Evolutionary conservation across 768 basidiomycete species (phyloP).

Genomic region (Cystofilobasidium bisporidii): DNA sequence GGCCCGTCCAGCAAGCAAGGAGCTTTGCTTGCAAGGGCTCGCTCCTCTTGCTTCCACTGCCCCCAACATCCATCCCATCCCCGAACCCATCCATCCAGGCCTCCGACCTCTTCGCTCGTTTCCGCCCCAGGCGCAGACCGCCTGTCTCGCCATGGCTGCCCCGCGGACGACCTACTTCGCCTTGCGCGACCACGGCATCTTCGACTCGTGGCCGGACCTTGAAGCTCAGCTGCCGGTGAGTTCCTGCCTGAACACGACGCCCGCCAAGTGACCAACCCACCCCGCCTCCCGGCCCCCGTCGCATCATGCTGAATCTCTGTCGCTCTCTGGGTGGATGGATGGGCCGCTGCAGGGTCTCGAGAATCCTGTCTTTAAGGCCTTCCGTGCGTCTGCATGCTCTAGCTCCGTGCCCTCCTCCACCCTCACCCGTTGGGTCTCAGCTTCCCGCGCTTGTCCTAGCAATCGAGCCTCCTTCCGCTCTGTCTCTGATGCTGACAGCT

Average conservation of each 20-base stretch:
- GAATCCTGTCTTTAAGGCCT: slow-evolving; percentile 19
- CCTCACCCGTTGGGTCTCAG: too few relatives aligned
- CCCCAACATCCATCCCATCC: too few relatives aligned
- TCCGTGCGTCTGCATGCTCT: slow-evolving; percentile 19
- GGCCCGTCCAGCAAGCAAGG: too few relatives aligned
- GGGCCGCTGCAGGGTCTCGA: neutral
- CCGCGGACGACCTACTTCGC: slow-evolving; percentile 7
- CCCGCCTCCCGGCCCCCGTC: neutral
- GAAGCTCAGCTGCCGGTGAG: slow-evolving; percentile 9
- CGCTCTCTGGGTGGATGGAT: neutral
- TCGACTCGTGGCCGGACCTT: slow-evolving; percentile 5
- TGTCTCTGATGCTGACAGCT: too few relatives aligned
- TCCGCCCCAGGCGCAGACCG: too few relatives aligned
- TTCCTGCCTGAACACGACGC: too few relatives aligned
- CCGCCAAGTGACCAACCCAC: neutral
- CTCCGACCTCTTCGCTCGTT: too few relatives aligned
- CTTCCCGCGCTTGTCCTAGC: too few relatives aligned
- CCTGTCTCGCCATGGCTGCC: neutral
- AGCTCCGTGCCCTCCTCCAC: neutral
- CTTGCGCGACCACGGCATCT: slow-evolving; percentile 15
- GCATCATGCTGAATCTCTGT: neutral
- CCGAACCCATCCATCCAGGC: neutral
- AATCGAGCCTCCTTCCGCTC: too few relatives aligned
- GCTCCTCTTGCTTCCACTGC: too few relatives aligned
- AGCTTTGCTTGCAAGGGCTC: too few relatives aligned